Evolutionary conservation across 1,284 basidiomycete species (phyloP).

Genomic region (Tylopilus sp.): DNA sequence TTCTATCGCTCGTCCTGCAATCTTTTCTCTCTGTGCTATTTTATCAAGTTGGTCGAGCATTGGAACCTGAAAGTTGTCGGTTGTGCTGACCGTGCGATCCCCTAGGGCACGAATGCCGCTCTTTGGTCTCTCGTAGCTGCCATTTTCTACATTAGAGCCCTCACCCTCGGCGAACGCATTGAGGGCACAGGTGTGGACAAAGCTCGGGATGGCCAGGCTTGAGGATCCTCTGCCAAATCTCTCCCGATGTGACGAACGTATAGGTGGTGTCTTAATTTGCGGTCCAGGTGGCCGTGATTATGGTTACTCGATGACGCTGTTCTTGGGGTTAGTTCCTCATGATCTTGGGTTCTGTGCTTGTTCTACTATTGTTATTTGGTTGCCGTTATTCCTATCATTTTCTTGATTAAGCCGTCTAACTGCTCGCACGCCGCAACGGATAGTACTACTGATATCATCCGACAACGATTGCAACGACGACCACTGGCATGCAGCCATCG

Average conservation of each 20-base stretch:
- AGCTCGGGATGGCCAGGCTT: constrained; percentile 56
- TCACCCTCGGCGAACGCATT: constrained; percentile 62
- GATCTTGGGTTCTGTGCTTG: not conserved
- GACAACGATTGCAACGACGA: not conserved
- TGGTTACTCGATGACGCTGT: constrained; percentile 4
- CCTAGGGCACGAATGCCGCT: constrained; percentile 71
- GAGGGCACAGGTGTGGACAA: constrained; percentile 61
- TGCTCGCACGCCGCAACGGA: constrained; percentile 22
- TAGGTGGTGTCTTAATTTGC: not conserved
- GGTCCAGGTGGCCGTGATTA: not conserved
- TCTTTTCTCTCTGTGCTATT: constrained; percentile 64
- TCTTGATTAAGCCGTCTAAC: not conserved
- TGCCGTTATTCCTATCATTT: not conserved
- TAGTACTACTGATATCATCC: not conserved
- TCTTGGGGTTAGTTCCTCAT: not conserved
- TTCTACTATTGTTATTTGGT: constrained; percentile 7
- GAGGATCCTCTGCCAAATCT: constrained; percentile 22
- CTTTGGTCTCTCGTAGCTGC: constrained; percentile 70
- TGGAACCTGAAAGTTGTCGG: not conserved
- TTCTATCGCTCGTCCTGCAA: constrained; percentile 63
- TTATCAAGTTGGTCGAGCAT: constrained; percentile 64
- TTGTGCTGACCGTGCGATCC: constrained; percentile 5
- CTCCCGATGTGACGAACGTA: not conserved
- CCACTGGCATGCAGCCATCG: constrained; percentile 25
- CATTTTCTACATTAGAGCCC: constrained; percentile 59